A percentile compares a stretch with the other conserved stretches of the same genome.
These are phyloP conservation scores for Candida loeiensis DNA, from an alignment of 805 yeast species.

Conservation along the genomic window DNA sequence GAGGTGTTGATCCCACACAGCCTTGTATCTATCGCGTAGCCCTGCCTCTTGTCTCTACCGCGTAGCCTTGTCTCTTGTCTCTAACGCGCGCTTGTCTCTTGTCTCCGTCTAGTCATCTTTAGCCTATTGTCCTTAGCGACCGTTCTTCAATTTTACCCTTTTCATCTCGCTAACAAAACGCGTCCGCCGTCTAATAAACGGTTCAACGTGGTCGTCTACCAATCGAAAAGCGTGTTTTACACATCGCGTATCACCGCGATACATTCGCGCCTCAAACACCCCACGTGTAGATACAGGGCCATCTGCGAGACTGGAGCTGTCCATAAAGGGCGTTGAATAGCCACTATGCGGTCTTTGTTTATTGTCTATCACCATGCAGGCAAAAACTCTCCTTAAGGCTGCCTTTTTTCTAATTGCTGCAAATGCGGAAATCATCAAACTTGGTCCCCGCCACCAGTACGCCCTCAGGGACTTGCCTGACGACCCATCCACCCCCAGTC, in stretches of 20 bases:
- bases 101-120: too few species aligned
- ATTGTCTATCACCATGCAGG: slow-evolving; percentile 5
- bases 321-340: too few species aligned
- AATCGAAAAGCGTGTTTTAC: not conserved
- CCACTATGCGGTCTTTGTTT: not conserved
- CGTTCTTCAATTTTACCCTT: too few species aligned
- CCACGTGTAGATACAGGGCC: not conserved
- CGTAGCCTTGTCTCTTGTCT: too few species aligned
- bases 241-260: not conserved
- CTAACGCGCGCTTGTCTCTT: too few species aligned
- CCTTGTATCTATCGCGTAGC: too few species aligned
- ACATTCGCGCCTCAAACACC: not conserved
- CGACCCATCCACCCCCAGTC: slow-evolving; percentile 5
- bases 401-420: slow-evolving; percentile 5
- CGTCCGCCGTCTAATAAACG: too few species aligned
- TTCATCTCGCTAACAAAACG: too few species aligned
- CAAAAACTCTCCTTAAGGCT: not conserved
- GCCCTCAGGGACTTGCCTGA: slow-evolving; percentile 2
- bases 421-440: slow-evolving; percentile 3
- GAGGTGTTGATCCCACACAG: too few species aligned
- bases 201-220: not conserved
- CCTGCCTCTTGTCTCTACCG: too few species aligned
- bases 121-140: too few species aligned
- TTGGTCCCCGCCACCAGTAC: slow-evolving; percentile 4
- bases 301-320: too few species aligned